Evolutionary conservation across 495 filamentous ascomycete species (phyloP), one percentile per base, ranked within the genome.

Genomic region (Evernia prunastri): DNA sequence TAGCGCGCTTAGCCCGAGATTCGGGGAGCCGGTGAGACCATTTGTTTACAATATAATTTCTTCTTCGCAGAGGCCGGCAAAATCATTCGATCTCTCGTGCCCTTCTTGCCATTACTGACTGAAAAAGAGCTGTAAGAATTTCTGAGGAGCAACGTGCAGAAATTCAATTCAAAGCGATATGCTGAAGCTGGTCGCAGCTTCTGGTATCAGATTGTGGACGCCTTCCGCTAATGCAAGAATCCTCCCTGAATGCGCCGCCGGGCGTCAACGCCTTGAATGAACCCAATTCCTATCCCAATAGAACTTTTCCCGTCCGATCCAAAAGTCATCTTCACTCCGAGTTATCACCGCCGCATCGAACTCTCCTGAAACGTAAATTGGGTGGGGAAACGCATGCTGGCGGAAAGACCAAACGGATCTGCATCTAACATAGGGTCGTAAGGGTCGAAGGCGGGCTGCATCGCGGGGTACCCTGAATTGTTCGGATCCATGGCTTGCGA

Each of bases 321-420:
- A 17, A n/a, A 31, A 27, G 7, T n/a, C n/a, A 37, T 13, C 42
- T 23, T 39, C 17, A 12, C n/a, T 27, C 33, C 17, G 27, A 37
- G 18, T 40, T 37, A 33, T 70, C 60, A 70, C 58, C 60, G 51
- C 35, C 68, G 63, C 66, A 65, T 63, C 37, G 62, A 61, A 57
- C 63, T 63, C 56, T 70, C 68, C 57, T 68, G 68, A 42, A 69
- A 71, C 10, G 67, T 89, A 77, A 92, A 96, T 47, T 90, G 89
- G 6, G 89, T 92, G 27, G 91, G 91, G 69, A 95, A 96, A 68
- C 92, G 89, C 92, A 96, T 95, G 76, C 89, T 94, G 27, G 91
- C 91, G 60, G 87, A 90, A 51, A 96, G 78, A 23, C 91, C 92
- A 70, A 96, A 96, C 12, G 92, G 91, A 76, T 96, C 92, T 65